Evolutionary conservation across 2,329 filamentous ascomycete genomes (phyloP).

Genomic region (Aschersonia sp.): DNA sequence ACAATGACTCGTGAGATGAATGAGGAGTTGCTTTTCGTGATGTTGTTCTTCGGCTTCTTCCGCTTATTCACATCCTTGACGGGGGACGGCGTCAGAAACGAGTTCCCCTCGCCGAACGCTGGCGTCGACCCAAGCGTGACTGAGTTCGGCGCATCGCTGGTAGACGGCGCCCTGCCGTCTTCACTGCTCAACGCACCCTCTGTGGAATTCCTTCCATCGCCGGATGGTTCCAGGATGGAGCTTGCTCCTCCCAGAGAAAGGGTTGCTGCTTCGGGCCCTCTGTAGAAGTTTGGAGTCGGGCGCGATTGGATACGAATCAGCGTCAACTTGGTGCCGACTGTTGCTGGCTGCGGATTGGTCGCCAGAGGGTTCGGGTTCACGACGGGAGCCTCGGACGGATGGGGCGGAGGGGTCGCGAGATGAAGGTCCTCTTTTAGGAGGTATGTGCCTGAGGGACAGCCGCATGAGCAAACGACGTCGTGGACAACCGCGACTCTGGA

Average conservation of each 20-base stretch:
- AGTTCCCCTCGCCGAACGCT: conserved; percentile 77
- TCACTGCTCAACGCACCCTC: conserved; percentile 46
- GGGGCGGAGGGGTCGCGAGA: conserved; percentile 84
- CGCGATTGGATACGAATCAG: conserved; percentile 57
- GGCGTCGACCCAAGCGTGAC: conserved; percentile 35
- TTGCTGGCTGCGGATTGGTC: conserved; percentile 72
- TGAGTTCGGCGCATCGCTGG: conserved; percentile 31
- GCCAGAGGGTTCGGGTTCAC: conserved; percentile 83
- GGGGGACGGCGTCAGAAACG: conserved; percentile 47
- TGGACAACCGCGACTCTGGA: neutral
- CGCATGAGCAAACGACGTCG: conserved; percentile 4
- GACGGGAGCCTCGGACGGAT: conserved; percentile 82
- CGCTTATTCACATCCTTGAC: conserved; percentile 65
- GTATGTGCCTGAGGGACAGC: conserved; percentile 57
- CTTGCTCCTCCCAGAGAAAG: conserved; percentile 27
- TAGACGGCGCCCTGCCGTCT: conserved; percentile 36
- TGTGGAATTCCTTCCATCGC: conserved; percentile 43
- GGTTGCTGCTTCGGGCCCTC: conserved; percentile 35
- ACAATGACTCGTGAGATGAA: conserved; percentile 95
- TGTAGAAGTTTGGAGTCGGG: conserved; percentile 40
- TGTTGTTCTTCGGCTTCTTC: conserved; percentile 93
- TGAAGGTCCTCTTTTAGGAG: conserved; percentile 80
- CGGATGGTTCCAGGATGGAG: conserved; percentile 45
- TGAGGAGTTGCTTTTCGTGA: conserved; percentile 95
- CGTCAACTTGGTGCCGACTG: conserved; percentile 71